A percentile compares a stretch with the other conserved stretches of the same genome.
Evolutionary conservation across 1,284 basidiomycete genomes (phyloP).

Genomic region (Apiotrichum akiyoshidainum): DNA sequence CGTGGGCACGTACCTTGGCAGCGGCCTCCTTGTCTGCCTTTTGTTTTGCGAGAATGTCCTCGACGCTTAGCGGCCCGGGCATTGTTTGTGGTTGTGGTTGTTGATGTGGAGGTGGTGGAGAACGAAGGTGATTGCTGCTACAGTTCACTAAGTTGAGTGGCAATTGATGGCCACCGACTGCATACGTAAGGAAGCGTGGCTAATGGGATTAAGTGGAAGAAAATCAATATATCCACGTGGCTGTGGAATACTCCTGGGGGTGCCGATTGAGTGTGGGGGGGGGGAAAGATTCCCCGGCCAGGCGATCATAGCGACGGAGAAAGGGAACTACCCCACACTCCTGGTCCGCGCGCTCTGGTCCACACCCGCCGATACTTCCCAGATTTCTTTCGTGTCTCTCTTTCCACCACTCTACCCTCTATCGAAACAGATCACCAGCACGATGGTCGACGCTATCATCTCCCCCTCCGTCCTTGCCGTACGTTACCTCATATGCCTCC

Average conservation of each 20-base stretch:
- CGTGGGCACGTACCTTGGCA: constrained; percentile 65
- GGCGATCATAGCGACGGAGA: background rate
- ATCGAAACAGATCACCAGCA: constrained; percentile 4
- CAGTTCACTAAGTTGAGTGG: background rate
- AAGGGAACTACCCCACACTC: background rate
- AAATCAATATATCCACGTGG: background rate
- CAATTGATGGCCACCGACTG: background rate
- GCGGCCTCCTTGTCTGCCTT: constrained; percentile 81
- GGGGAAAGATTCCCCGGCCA: background rate
- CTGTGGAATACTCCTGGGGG: too few species aligned
- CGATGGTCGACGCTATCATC: constrained; percentile 80
- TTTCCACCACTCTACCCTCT: background rate
- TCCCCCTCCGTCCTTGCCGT: constrained; percentile 81
- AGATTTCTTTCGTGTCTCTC: background rate
- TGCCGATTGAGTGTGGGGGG: too few species aligned
- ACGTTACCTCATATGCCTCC: constrained; percentile 11
- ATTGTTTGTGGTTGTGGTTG: constrained; percentile 2
- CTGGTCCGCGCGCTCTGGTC: background rate
- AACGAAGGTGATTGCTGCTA: background rate
- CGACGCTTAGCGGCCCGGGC: constrained; percentile 55
- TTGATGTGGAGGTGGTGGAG: background rate
- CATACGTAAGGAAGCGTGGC: too few species aligned
- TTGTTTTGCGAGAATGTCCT: constrained; percentile 79
- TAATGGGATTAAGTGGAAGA: too few species aligned
- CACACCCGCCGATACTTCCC: background rate